Base-by-base conservation (phyloP, 1,284 basidiomycete species). In the Ustilago loliicola region DNA sequence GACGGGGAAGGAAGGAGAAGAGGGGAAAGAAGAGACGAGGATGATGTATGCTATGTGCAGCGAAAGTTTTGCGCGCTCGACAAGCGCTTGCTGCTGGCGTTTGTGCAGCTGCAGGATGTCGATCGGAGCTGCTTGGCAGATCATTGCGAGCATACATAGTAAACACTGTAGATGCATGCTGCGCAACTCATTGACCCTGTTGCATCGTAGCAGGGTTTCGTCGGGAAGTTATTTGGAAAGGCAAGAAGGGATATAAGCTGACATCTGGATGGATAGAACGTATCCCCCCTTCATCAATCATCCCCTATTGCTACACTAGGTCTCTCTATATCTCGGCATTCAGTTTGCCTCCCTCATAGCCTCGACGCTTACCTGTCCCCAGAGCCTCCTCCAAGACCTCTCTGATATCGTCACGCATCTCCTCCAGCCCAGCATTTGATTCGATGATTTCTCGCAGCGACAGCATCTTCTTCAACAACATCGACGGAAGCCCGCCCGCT, bases 41-140 rank as follows among this genome's bases (percentile, higher is more conserved):
- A 19, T 51, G 52, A 36, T 73, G 57, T 73, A 73, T 73, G 71
- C 71, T 65, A 34, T 73, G 65, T 68, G 71, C 71, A 68, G 71
- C 23, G 21, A 73, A 66, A 73, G 66, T 73, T 73, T 65, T 42
- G 48, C 48, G 48, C 48, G 27, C 48, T 25, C 8, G 23, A 17
- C 11, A 13, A 21, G 53, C 13, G 36, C 15, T 38, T 38, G 6
- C 36, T n/a, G 48, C 32, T 38, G 34, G 56, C 61, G 13, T 34
- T 51, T 30, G 27, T 23, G 47, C 30, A 60, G 56, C 53, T 68
- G 65, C 61, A 65, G 11, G 27, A 53, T 11, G 65, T 65, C 54
- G 71, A 73, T 73, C 71, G 57, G 21, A 47, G 52, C 56, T 55
- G 53, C 65, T 50, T 61, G 65, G 65, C 25, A 36, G 30, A 66